Conservation (phyloP, 345 rosid species). For the Euphorbia tirucalli region DNA sequence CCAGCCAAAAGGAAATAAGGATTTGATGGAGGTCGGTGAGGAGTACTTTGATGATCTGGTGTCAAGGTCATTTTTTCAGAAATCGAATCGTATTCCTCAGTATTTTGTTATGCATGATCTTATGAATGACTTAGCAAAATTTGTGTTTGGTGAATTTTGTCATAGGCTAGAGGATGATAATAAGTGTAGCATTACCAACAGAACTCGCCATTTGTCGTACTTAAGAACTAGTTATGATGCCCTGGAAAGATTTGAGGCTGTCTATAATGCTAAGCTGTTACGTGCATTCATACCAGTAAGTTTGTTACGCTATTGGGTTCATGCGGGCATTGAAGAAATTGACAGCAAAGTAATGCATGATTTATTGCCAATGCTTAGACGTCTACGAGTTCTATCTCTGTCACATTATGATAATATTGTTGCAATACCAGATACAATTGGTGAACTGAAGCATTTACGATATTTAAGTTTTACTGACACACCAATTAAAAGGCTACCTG, state of each 20-base stretch:
- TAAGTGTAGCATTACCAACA: slow-evolving; percentile 15
- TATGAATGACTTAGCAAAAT: slow-evolving; percentile 37
- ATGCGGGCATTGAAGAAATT: slow-evolving; percentile 23
- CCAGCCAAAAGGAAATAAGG: not conserved
- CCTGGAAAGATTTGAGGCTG: slow-evolving; percentile 30
- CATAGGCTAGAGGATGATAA: slow-evolving; percentile 26
- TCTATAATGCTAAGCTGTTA: slow-evolving; percentile 30
- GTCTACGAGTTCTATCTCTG: slow-evolving; percentile 41
- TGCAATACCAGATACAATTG: slow-evolving; percentile 38
- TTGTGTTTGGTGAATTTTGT: slow-evolving; percentile 26
- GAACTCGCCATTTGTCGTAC: slow-evolving; percentile 37
- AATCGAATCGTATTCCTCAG: not conserved
- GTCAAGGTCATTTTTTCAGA: slow-evolving; percentile 9
- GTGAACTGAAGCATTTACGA: slow-evolving; percentile 34
- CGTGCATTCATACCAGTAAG: slow-evolving; percentile 40
- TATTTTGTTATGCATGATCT: slow-evolving; percentile 40
- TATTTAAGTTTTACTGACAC: slow-evolving; percentile 34
- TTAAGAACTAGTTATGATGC: slow-evolving; percentile 8
- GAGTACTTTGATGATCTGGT: slow-evolving; percentile 3
- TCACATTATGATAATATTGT: slow-evolving; percentile 25
- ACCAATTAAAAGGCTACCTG: slow-evolving; percentile 28
- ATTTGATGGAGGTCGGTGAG: not conserved
- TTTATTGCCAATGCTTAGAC: slow-evolving; percentile 18
- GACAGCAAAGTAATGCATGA: slow-evolving; percentile 21
- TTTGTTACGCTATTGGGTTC: slow-evolving; percentile 29